phyloP scores from a whole-genome alignment of 495 filamentous ascomycete genomes.

The Hypoxylon intermedium region DNA sequence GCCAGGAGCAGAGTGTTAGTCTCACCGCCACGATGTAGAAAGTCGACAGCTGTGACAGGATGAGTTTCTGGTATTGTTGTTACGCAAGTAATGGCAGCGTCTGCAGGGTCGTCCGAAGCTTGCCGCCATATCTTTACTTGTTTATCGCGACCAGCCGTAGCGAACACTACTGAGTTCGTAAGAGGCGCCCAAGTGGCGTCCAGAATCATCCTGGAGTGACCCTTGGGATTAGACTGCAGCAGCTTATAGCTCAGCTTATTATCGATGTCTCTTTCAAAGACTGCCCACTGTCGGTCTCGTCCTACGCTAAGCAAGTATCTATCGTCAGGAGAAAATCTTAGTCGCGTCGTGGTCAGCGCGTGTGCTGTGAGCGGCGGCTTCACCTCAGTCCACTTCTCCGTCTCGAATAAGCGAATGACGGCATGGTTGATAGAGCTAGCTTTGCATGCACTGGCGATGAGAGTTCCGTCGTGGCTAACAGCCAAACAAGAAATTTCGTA shows the following conservation, averaged over 20 bases:
- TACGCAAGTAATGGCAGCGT: constrained; percentile 51
- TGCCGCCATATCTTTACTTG: constrained; percentile 77
- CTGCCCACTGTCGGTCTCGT: constrained; percentile 86
- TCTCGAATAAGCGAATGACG: constrained; percentile 89
- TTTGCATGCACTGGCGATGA: constrained; percentile 93
- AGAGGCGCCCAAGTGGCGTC: constrained; percentile 80
- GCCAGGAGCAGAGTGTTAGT: constrained; percentile 64
- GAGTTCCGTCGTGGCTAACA: constrained; percentile 70
- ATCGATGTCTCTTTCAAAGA: constrained; percentile 64
- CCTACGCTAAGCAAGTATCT: constrained; percentile 82
- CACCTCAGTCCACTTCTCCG: constrained; percentile 83
- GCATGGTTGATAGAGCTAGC: constrained; percentile 93
- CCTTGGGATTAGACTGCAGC: constrained; percentile 73
- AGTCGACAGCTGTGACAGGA: constrained; percentile 80
- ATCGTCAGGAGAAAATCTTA: constrained; percentile 81
- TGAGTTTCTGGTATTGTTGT: constrained; percentile 61
- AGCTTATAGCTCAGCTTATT: constrained; percentile 58
- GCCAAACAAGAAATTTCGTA: constrained; percentile 94
- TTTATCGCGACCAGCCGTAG: constrained; percentile 89
- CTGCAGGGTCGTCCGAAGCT: constrained; percentile 27
- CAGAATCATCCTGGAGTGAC: constrained; percentile 89
- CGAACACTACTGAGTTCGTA: constrained; percentile 62
- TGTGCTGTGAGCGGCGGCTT: constrained; percentile 82
- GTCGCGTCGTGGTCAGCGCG: constrained; percentile 78
- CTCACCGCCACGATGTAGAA: constrained; percentile 50